Evolutionary conservation across 2,329 filamentous ascomycete genomes (phyloP).

Genomic region (Fusarium gaditjirri): DNA sequence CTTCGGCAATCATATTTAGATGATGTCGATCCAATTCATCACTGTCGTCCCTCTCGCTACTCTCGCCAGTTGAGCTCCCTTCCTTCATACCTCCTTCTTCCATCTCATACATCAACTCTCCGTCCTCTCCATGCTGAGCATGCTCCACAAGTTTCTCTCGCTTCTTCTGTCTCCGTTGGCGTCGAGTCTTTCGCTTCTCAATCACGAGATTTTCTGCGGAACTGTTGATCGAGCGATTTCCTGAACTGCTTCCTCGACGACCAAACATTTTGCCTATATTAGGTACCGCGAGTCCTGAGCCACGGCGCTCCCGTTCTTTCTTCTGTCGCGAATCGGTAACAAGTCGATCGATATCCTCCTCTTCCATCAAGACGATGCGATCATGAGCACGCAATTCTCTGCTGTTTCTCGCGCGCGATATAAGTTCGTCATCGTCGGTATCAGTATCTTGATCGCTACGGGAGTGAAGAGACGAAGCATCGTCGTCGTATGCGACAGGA

Average conservation of each 20-base stretch:
- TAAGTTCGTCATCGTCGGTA: conserved; percentile 78
- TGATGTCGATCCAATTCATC: conserved; percentile 66
- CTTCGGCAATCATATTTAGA: conserved; percentile 59
- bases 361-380: conserved; percentile 76
- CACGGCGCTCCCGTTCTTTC: conserved; percentile 61
- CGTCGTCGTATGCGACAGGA: conserved; percentile 73
- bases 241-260: conserved; percentile 50
- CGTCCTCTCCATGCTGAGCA: conserved; percentile 72
- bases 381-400: conserved; percentile 77
- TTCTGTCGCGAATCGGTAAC: conserved; percentile 63
- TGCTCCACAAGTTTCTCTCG: conserved; percentile 63
- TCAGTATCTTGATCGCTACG: conserved; percentile 79
- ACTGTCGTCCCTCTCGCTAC: conserved; percentile 70
- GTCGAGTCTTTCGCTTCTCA: conserved; percentile 62
- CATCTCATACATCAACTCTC: conserved; percentile 88
- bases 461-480: conserved; percentile 73
- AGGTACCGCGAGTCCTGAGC: conserved; percentile 61
- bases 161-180: conserved; percentile 63
- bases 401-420: conserved; percentile 73
- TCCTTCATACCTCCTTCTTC: conserved; percentile 81
- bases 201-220: conserved; percentile 61
- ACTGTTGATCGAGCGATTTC: conserved; percentile 51
- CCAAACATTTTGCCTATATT: conserved; percentile 61
- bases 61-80: conserved; percentile 71
- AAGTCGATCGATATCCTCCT: conserved; percentile 75